These are phyloP conservation scores for Botrytis sinoallii DNA, from an alignment of 2,329 filamentous ascomycete genomes.

Conservation along the genomic window DNA sequence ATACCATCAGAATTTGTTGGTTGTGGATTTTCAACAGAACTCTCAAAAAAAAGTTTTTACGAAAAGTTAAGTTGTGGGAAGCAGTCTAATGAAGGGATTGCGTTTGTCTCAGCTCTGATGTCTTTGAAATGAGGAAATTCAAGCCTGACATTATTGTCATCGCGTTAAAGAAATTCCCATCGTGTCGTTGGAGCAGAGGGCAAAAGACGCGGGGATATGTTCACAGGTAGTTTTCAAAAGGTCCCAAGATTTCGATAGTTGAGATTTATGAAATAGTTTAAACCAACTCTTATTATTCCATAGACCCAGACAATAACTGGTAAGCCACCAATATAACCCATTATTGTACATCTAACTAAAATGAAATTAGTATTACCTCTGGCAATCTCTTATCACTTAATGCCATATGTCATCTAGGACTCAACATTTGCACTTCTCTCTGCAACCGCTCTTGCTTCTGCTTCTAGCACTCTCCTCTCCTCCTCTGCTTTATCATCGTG, in stretches of 20 bases:
- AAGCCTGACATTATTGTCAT: neutral
- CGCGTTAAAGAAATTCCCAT: neutral
- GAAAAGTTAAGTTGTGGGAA: neutral
- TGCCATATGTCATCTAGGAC: neutral
- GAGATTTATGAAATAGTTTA: neutral
- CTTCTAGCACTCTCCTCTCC: conserved; percentile 22
- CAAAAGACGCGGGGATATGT: neutral
- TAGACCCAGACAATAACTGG: neutral
- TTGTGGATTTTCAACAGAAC: no score
- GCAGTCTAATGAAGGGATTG: neutral
- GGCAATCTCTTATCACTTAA: neutral
- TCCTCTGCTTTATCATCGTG: conserved; percentile 32
- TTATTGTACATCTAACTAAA: neutral
- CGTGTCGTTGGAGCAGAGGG: neutral
- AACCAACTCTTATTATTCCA: neutral
- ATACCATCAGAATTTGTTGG: neutral
- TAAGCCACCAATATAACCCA: neutral
- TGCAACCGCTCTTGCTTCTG: conserved; percentile 25
- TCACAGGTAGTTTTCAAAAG: neutral
- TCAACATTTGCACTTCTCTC: conserved; percentile 25
- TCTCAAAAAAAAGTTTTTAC: neutral
- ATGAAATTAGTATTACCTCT: neutral
- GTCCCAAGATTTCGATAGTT: neutral
- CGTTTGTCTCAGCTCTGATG: neutral
- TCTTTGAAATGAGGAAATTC: neutral